Conservation (phyloP, 2,329 filamentous ascomycete genomes). For the Aspergillus calidoustus region DNA sequence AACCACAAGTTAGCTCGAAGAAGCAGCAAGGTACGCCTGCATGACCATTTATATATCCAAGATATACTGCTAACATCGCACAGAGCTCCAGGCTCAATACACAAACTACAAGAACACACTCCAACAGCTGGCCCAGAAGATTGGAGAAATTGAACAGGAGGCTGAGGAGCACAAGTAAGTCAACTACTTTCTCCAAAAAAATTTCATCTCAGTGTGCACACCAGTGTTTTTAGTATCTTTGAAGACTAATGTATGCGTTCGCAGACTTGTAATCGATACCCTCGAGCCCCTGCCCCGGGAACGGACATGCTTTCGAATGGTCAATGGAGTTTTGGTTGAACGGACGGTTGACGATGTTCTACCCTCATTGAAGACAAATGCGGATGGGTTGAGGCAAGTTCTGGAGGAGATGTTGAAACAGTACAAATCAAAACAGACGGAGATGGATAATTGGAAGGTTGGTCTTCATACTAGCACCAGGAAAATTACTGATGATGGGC, state of each 20-base stretch:
- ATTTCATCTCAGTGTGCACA: background rate
- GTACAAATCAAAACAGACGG: conserved; percentile 91
- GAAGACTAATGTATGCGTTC: conserved; percentile 21
- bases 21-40: conserved; percentile 53
- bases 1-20: conserved; percentile 46
- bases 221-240: background rate
- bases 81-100: conserved; percentile 57
- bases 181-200: background rate
- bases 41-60: background rate
- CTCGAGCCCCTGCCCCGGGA: conserved; percentile 79
- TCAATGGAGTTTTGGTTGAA: conserved; percentile 95
- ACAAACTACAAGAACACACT: conserved; percentile 69
- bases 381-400: conserved; percentile 90
- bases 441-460: conserved; percentile 99
- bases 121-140: conserved; percentile 92
- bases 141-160: conserved; percentile 96
- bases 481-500: conserved; percentile 8
- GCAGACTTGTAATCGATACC: conserved; percentile 90
- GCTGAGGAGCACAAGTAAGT: conserved; percentile 96
- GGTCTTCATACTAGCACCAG: conserved; percentile 32
- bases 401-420: conserved; percentile 94
- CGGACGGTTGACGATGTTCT: conserved; percentile 91
- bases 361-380: conserved; percentile 89
- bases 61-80: conserved; percentile 17
- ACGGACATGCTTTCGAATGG: conserved; percentile 97